These are phyloP conservation scores for Cladosporium sphaerospermum DNA, from an alignment of 2,329 filamentous ascomycete species.

Conservation along the genomic window DNA sequence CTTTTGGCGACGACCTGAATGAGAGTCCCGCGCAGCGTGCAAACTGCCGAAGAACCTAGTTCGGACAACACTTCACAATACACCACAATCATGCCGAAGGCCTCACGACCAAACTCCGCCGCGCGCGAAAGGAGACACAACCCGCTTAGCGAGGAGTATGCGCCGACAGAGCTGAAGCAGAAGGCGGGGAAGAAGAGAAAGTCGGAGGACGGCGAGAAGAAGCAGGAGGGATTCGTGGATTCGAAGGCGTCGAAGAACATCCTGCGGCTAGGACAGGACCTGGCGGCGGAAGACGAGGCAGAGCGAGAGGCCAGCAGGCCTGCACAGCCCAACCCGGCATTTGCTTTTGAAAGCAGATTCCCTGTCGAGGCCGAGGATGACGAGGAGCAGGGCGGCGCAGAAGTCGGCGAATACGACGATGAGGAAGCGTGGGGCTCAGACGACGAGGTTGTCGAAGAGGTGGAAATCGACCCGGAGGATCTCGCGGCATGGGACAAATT, in stretches of 20 bases:
- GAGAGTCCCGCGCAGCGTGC: slow-evolving; percentile 1
- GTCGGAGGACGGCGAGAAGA: slow-evolving; percentile 51
- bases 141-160: slow-evolving; percentile 84
- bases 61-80: not conserved
- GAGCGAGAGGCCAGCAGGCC: slow-evolving; percentile 40
- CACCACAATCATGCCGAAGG: slow-evolving; percentile 67
- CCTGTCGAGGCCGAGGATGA: slow-evolving; percentile 38
- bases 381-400: slow-evolving; percentile 46
- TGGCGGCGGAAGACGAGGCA: slow-evolving; percentile 72
- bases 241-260: slow-evolving; percentile 85
- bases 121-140: slow-evolving; percentile 64
- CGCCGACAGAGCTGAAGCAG: slow-evolving; percentile 65
- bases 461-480: slow-evolving; percentile 82
- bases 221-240: slow-evolving; percentile 66
- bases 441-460: slow-evolving; percentile 55
- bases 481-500: slow-evolving; percentile 89
- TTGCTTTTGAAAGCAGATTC: slow-evolving; percentile 74
- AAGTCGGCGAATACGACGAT: slow-evolving; percentile 43
- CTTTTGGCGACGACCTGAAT: not conserved
- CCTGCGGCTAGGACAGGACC: slow-evolving; percentile 78
- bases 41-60: not conserved
- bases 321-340: slow-evolving; percentile 53
- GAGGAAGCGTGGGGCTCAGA: slow-evolving; percentile 69
- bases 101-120: slow-evolving; percentile 47
- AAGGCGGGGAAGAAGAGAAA: slow-evolving; percentile 59